These are phyloP conservation scores for Puccinia triticina DNA, from an alignment of 1,284 basidiomycete species.

Conservation along the genomic window DNA sequence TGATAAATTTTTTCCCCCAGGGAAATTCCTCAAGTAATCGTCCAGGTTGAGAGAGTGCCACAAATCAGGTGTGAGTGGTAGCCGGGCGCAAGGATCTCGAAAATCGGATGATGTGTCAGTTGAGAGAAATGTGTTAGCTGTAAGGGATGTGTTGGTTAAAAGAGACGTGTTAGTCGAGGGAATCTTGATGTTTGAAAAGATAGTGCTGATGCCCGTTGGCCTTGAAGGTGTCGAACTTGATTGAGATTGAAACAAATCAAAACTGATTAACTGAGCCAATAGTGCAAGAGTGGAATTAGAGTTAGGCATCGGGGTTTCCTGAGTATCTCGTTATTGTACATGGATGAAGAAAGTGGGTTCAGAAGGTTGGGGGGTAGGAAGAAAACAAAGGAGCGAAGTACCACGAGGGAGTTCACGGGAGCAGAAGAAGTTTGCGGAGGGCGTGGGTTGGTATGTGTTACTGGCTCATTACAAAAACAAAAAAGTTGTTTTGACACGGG, in stretches of 20 bases:
- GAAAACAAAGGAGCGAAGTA: neutral
- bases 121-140: neutral
- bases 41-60: conserved; percentile 41
- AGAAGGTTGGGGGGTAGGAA: neutral
- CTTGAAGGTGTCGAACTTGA: neutral
- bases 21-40: conserved; percentile 33
- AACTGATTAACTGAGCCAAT: neutral
- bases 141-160: neutral
- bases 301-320: neutral
- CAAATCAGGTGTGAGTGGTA: conserved; percentile 48
- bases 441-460: neutral
- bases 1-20: conserved; percentile 29
- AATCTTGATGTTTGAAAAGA: neutral
- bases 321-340: neutral
- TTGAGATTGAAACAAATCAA: neutral
- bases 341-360: neutral
- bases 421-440: neutral
- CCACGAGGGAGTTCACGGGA: neutral
- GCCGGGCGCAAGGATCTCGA: conserved; percentile 31
- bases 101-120: neutral
- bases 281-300: neutral
- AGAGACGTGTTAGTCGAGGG: neutral
- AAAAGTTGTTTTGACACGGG: neutral
- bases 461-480: neutral
- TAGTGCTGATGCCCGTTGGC: neutral